A percentile compares a stretch with the other conserved stretches of the same genome.
Conservation (phyloP, 2,329 filamentous ascomycete genomes). For the Chaetothyriales sp. region DNA sequence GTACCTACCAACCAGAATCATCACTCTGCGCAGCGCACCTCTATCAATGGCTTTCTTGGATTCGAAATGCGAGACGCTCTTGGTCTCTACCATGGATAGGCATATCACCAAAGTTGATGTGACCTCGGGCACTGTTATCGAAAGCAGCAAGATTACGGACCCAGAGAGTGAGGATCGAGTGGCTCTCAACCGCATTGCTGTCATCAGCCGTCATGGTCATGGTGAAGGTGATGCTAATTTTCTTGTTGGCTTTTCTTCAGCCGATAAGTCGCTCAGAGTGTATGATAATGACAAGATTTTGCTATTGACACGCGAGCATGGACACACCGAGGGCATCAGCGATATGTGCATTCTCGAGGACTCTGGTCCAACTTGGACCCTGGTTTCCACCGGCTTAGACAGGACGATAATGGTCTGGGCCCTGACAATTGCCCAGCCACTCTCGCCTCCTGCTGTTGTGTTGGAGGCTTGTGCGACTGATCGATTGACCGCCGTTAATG, state of each 20-base stretch:
- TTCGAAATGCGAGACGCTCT: slow-evolving; percentile 41
- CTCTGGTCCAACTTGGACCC: slow-evolving; percentile 29
- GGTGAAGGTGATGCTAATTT: slow-evolving; percentile 37
- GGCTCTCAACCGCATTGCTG: slow-evolving; percentile 62
- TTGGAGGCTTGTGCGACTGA: slow-evolving; percentile 15
- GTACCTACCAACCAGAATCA: slow-evolving; percentile 60
- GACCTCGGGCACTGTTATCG: slow-evolving; percentile 51
- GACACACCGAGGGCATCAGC: slow-evolving; percentile 85
- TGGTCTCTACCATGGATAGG: slow-evolving; percentile 48
- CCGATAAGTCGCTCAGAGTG: slow-evolving; percentile 84
- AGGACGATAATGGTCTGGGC: slow-evolving; percentile 72
- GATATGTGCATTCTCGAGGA: slow-evolving; percentile 57
- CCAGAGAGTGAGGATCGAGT: slow-evolving; percentile 67
- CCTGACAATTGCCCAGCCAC: slow-evolving; percentile 19
- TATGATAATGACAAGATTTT: slow-evolving; percentile 66
- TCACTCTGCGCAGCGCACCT: slow-evolving; percentile 74
- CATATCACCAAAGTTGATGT: slow-evolving; percentile 47
- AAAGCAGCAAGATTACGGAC: slow-evolving; percentile 70
- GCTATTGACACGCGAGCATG: slow-evolving; percentile 79
- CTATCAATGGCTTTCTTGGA: slow-evolving; percentile 62
- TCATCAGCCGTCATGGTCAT: slow-evolving; percentile 32
- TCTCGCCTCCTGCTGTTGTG: slow-evolving; percentile 22
- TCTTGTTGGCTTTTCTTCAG: slow-evolving; percentile 77
- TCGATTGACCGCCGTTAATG: not conserved
- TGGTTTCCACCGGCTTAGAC: slow-evolving; percentile 64